Evolutionary conservation across 2,329 filamentous ascomycete species (phyloP), one percentile per base, ranked within the genome.

Genomic region (Blumeria graminis): DNA sequence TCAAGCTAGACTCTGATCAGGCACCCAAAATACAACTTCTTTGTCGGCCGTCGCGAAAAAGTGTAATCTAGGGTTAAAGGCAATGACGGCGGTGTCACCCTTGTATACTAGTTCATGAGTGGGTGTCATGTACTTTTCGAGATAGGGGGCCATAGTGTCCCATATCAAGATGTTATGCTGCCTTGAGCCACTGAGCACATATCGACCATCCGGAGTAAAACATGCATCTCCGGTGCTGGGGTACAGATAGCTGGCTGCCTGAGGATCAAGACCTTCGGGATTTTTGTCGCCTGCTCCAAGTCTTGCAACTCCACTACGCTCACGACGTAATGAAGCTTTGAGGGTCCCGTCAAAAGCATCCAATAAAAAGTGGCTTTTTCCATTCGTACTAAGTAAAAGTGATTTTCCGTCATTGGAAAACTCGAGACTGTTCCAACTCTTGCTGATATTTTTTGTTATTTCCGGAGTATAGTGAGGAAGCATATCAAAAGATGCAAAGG

Each of bases 321-420:
- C 77, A 68, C 71, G 80, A 66, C 64, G 78, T 57, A 89, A 74
- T 66, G 84, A 88, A 9, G 85, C 82, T 64, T 82, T 86, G 22
- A 96, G 69, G 6, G 74, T 76, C 41, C 90, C 92, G 45, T 86
- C 81, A 66, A 95, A 96, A 1, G 90, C 86, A 66, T 98, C 92
- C n/a, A 98, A 73, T 1, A 98, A 71, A 65, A 92, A 94, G 68
- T 98, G 92, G 0, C 88, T 87, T 55, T 76, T 76, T 6, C 85
- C 86, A 53, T 82, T 86, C 1, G 90, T 96, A 13, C 85, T 86
- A 16, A 98, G 69, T 5, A 98, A 75, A 52, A 98, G 70, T 58
- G 79, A 79, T 65, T 94, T 94, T 16, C 92, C 92, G 64, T 98
- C 92, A 64, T 98, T 98, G 57, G 86, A 92, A 67, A 98, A 96